phyloP scores from a whole-genome alignment of 139 green algal genomes.

The Picochlorum sp. region DNA sequence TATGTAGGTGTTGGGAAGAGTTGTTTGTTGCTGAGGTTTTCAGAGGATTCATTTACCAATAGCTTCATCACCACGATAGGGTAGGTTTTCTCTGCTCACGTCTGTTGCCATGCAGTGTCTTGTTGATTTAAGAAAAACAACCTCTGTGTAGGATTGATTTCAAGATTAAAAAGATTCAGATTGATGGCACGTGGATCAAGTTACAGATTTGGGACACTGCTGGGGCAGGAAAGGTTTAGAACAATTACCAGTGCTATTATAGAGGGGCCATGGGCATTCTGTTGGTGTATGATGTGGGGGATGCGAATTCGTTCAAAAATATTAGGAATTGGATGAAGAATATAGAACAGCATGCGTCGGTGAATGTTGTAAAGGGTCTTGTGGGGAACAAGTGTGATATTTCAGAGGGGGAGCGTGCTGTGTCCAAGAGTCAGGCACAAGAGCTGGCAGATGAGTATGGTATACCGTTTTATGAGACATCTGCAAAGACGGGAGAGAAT shows the following conservation, averaged over 20 bases:
- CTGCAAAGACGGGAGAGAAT: constrained; percentile 68
- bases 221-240: constrained; percentile 94
- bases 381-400: constrained; percentile 96
- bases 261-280: constrained; percentile 93
- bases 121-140: no score
- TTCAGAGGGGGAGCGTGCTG: constrained; percentile 68
- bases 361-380: constrained; percentile 93
- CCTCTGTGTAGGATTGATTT: constrained; percentile 82
- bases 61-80: constrained; percentile 98
- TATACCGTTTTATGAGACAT: constrained; percentile 90
- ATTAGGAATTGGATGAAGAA: constrained; percentile 98
- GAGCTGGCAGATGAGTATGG: constrained; percentile 85
- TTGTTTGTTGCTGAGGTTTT: constrained; percentile 91
- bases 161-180: constrained; percentile 93
- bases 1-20: constrained; percentile 89
- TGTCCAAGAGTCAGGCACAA: constrained; percentile 62
- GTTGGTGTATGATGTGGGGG: constrained; percentile 95
- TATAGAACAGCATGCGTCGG: constrained; percentile 91
- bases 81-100: constrained; percentile 22
- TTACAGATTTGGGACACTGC: constrained; percentile 99
- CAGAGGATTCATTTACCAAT: constrained; percentile 91
- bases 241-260: constrained; percentile 99
- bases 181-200: constrained; percentile 92
- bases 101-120: no score
- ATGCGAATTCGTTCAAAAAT: constrained; percentile 93